Evolutionary conservation across 192 early-diverging fungal genomes (phyloP).

Genomic region (Coemansia reversa): DNA sequence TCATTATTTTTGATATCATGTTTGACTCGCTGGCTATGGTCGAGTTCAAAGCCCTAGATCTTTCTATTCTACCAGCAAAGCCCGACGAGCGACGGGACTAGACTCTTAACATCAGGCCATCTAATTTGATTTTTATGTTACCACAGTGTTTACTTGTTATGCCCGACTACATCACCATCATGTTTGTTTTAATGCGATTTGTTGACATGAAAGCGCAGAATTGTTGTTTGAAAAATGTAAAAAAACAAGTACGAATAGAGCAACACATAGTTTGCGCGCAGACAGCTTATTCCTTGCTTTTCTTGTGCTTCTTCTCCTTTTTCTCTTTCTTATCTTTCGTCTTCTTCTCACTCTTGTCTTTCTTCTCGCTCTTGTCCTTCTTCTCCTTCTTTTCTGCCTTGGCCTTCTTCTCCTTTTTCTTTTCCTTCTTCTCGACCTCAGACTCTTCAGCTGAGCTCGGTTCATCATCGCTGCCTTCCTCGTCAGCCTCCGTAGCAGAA

Average conservation of each 20-base stretch:
- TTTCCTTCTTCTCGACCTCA: slow-evolving; percentile 45
- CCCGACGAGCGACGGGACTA: slow-evolving; percentile 36
- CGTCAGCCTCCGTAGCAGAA: slow-evolving; percentile 40
- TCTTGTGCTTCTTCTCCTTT: slow-evolving; percentile 40
- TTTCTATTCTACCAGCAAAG: slow-evolving; percentile 41
- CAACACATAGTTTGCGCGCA: not conserved
- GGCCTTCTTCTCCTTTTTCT: slow-evolving; percentile 28
- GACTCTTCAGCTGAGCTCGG: slow-evolving; percentile 3
- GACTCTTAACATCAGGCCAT: not conserved
- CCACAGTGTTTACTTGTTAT: not conserved
- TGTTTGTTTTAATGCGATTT: slow-evolving; percentile 4
- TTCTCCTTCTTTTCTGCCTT: slow-evolving; percentile 43
- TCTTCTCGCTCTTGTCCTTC: slow-evolving; percentile 29
- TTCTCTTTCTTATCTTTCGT: slow-evolving; percentile 28
- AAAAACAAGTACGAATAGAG: not conserved
- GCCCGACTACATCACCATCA: not conserved
- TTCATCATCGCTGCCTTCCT: slow-evolving; percentile 20
- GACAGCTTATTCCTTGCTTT: slow-evolving; percentile 35
- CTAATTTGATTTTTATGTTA: not conserved
- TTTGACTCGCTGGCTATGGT: slow-evolving; percentile 71
- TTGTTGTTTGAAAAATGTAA: not conserved
- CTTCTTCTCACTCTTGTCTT: slow-evolving; percentile 47
- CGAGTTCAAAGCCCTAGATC: slow-evolving; percentile 61
- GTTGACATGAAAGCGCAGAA: not conserved
- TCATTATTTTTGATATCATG: slow-evolving; percentile 75